phyloP scores from a whole-genome alignment of 1,284 basidiomycete species.

The Sporisorium exsertum region DNA sequence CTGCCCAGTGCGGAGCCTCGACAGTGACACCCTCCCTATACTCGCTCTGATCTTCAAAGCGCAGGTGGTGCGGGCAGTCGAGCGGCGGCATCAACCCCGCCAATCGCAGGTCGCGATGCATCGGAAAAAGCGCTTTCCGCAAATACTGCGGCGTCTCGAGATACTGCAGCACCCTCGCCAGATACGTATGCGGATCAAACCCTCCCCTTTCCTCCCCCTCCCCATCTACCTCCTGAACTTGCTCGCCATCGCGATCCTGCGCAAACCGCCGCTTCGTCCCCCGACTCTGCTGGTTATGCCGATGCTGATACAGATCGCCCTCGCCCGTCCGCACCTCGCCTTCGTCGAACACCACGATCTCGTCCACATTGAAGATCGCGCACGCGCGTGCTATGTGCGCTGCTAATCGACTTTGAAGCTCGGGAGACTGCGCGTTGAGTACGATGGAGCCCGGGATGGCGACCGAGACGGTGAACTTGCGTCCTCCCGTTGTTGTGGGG shows the following conservation, averaged over 20 bases:
- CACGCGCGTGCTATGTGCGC: conserved; percentile 67
- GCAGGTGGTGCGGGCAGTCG: conserved; percentile 68
- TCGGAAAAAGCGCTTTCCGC: conserved; percentile 66
- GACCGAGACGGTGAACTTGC: conserved; percentile 60
- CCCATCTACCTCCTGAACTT: neutral
- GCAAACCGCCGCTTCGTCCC: conserved; percentile 17
- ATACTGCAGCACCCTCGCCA: conserved; percentile 66
- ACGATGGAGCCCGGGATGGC: conserved; percentile 68
- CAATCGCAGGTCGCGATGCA: conserved; percentile 66
- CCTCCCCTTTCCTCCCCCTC: conserved; percentile 4
- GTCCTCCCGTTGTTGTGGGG: conserved; percentile 18
- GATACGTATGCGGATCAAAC: conserved; percentile 61
- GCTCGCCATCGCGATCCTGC: neutral
- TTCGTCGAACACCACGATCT: conserved; percentile 66
- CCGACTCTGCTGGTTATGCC: conserved; percentile 28
- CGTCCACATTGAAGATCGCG: conserved; percentile 69
- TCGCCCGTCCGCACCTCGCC: conserved; percentile 22
- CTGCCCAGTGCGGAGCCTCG: conserved; percentile 49
- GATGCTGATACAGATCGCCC: conserved; percentile 30
- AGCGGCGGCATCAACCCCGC: conserved; percentile 68
- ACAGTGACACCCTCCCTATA: conserved; percentile 66
- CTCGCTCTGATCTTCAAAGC: conserved; percentile 60
- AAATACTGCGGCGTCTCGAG: conserved; percentile 70
- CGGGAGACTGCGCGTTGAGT: conserved; percentile 67
- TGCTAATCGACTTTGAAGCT: conserved; percentile 64